A percentile compares a stretch with the other conserved stretches of the same genome.
Conservation (phyloP, 768 basidiomycete genomes). For the Filobasidium wieringae region DNA sequence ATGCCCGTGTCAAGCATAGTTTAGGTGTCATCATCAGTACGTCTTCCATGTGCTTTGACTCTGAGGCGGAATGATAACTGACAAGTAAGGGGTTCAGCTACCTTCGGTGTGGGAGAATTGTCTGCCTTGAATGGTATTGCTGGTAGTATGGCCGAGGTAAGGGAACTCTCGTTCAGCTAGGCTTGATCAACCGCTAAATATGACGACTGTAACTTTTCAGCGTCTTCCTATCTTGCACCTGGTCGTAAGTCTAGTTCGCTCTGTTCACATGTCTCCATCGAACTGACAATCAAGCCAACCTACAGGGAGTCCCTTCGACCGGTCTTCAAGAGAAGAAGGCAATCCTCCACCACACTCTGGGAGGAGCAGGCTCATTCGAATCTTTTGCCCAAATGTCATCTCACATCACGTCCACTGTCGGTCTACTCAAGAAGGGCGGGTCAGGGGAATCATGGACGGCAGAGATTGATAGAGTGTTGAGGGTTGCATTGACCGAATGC, state of each 20-base stretch:
- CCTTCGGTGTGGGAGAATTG: conserved; percentile 86
- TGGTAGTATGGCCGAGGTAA: conserved; percentile 51
- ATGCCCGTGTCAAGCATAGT: conserved; percentile 67
- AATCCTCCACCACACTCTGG: conserved; percentile 77
- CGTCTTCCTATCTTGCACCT: conserved; percentile 83
- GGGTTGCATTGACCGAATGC: conserved; percentile 44
- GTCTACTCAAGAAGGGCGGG: conserved; percentile 43
- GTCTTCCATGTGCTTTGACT: not conserved
- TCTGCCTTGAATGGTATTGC: conserved; percentile 74
- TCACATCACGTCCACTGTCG: conserved; percentile 63
- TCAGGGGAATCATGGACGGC: conserved; percentile 44
- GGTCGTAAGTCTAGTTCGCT: conserved; percentile 43
- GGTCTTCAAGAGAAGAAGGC: conserved; percentile 53
- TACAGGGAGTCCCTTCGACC: conserved; percentile 56
- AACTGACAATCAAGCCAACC: not conserved
- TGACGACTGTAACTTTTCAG: too few relatives aligned
- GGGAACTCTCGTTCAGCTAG: conserved; percentile 67
- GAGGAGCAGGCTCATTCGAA: conserved; percentile 62
- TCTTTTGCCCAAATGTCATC: conserved; percentile 65
- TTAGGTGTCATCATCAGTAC: conserved; percentile 37
- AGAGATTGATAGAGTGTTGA: conserved; percentile 68
- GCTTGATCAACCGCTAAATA: conserved; percentile 54
- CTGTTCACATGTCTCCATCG: not conserved
- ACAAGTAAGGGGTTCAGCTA: conserved; percentile 40
- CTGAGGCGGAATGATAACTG: not conserved